Percentiles rank a stretch among this genome's conserved stretches.
Conservation (phyloP, 1,284 basidiomycete genomes). For the Leccinum ponderosum region DNA sequence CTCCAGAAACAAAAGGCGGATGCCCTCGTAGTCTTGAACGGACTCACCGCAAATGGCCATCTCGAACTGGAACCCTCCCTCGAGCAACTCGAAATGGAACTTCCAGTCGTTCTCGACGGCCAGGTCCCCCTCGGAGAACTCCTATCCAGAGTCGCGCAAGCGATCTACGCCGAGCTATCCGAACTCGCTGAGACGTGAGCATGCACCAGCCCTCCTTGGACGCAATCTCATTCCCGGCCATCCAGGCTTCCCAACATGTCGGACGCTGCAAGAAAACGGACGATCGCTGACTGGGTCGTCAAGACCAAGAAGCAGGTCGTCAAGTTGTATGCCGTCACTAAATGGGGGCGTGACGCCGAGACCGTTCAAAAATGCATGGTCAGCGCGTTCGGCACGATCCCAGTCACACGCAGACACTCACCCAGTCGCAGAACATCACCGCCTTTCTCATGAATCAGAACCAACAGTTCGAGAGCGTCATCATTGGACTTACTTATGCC, state of each 20-base stretch:
- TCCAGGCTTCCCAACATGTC: conserved; percentile 80
- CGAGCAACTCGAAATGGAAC: conserved; percentile 70
- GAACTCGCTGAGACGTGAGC: conserved; percentile 86
- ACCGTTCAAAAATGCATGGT: conserved; percentile 86
- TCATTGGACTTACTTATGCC: conserved; percentile 61
- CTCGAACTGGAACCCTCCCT: conserved; percentile 43
- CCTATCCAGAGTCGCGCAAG: conserved; percentile 74
- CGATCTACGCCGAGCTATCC: conserved; percentile 80
- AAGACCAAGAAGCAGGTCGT: conserved; percentile 87
- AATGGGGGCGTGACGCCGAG: conserved; percentile 81
- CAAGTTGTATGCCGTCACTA: conserved; percentile 82
- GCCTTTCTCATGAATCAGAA: conserved; percentile 85
- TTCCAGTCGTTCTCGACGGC: conserved; percentile 74
- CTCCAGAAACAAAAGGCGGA: conserved; percentile 33
- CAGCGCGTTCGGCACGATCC: conserved; percentile 15
- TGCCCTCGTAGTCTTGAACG: conserved; percentile 33
- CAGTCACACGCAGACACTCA: conserved; percentile 4
- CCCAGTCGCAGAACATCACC: conserved; percentile 65
- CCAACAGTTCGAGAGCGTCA: conserved; percentile 75
- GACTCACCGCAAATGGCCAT: conserved; percentile 30
- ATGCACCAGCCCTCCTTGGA: not conserved
- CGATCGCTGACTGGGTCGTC: conserved; percentile 84
- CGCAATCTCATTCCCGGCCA: conserved; percentile 1
- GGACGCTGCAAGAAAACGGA: conserved; percentile 78
- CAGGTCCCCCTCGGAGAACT: conserved; percentile 76